phyloP scores from a whole-genome alignment of 1,139 yeast species.

The Zygosaccharomyces sapae region DNA sequence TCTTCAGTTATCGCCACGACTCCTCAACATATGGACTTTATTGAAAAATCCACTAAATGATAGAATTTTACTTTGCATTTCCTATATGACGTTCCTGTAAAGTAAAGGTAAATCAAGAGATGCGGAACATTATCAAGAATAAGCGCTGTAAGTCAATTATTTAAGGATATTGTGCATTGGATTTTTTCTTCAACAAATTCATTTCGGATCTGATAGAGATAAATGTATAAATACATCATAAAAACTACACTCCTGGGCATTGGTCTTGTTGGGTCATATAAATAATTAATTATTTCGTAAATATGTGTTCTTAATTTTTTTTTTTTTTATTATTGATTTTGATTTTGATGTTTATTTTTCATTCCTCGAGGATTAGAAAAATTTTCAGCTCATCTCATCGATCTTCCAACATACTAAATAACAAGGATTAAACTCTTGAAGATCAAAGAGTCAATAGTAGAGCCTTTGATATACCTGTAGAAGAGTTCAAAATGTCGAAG shows the following conservation, averaged over 20 bases:
- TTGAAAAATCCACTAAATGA: neutral
- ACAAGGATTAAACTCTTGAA: neutral
- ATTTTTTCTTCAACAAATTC: neutral
- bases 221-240: neutral
- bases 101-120: neutral
- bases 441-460: neutral
- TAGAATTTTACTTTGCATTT: neutral
- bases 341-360: constrained; percentile 8
- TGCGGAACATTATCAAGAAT: neutral
- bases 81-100: neutral
- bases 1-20: neutral
- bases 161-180: neutral
- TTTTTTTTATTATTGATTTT: constrained; percentile 2
- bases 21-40: neutral
- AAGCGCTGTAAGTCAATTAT: neutral
- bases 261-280: neutral
- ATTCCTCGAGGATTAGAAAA: constrained; percentile 6
- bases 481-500: constrained; percentile 40
- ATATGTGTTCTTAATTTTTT: neutral
- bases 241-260: no score
- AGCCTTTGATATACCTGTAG: neutral
- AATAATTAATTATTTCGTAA: neutral
- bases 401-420: neutral
- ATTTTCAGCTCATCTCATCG: constrained; percentile 16
- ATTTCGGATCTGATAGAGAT: neutral